Base-by-base conservation (phyloP, 192 early-diverging fungal genomes). In the Coemansia sp. region DNA sequence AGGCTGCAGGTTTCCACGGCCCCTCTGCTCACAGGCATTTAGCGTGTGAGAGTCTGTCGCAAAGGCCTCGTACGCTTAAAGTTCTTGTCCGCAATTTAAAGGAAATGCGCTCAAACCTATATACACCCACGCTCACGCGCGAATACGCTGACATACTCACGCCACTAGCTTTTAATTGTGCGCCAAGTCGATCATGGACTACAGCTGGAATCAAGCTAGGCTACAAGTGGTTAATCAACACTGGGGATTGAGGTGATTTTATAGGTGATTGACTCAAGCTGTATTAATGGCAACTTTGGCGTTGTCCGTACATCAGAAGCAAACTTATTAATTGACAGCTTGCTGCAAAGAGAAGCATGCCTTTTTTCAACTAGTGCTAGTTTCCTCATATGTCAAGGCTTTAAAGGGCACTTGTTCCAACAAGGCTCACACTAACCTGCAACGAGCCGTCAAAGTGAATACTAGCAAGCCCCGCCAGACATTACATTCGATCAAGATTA, bases 61-160 rank as follows among this genome's bases (percentile, higher is more conserved):
- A 6, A 58, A 58, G 2, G 31, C 19, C 46, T 21, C 19, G 21
- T 50, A 46, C 15, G 45, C 4, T 19, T 46, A 17, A 46, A 46
- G n/a, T 8, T 50, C 7, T 1, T 21, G 19, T 50, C 19, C 19
- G 17, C 46, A 34, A 36, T 55, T 21, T 29, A 55, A 29, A 10
- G 12, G 12, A 55, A 55, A 29, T 55, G 10, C 5, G 14, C 51
- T 27, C 27, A 55, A 34, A 7, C 5, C 5, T 34, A 32, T 2
- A 15, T 58, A 58, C 55, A 32, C 55, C 55, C 55, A 58, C 55
- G 55, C 55, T 8, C 55, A 34, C 55, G 29, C 31, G 29, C 55
- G 32, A 58, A 34, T 32, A 58, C 15, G 31, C 14, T 32, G 27
- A 29, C 29, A 12, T 17, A 11, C 55, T 25, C 50, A 53, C 50